Conservation (phyloP, 345 rosid genomes). For the Brassica carinata region DNA sequence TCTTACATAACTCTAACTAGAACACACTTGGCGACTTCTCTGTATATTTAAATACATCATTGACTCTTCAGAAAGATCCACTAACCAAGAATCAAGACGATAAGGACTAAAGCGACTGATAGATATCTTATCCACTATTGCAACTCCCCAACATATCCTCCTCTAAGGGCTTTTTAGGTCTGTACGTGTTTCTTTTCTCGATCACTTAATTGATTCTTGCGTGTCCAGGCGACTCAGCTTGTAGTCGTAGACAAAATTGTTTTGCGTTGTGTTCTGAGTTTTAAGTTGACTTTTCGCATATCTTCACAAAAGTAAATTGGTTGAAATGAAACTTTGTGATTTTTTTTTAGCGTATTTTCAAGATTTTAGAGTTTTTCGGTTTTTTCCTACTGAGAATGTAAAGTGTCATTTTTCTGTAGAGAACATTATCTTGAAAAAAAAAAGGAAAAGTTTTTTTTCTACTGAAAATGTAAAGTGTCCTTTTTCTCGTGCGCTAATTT, state of each 20-base stretch:
- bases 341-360: background rate
- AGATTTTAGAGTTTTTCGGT: background rate
- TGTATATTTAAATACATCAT: too few species aligned
- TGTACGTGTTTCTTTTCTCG: background rate
- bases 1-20: too few species aligned
- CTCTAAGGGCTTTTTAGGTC: background rate
- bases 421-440: too few species aligned
- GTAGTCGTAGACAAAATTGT: background rate
- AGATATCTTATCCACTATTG: background rate
- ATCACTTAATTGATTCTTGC: background rate
- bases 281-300: background rate
- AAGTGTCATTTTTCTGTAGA: background rate
- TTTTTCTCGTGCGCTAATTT: too few species aligned
- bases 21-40: too few species aligned
- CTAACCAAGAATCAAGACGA: background rate
- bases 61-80: background rate
- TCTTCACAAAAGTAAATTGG: background rate
- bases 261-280: background rate
- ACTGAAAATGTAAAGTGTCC: background rate
- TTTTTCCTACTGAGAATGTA: background rate
- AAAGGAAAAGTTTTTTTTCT: too few species aligned
- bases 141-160: background rate
- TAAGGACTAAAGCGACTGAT: background rate
- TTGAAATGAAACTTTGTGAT: background rate
- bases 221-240: background rate